Evolutionary conservation across 805 yeast species (phyloP).

Genomic region (Spathaspora girioi): DNA sequence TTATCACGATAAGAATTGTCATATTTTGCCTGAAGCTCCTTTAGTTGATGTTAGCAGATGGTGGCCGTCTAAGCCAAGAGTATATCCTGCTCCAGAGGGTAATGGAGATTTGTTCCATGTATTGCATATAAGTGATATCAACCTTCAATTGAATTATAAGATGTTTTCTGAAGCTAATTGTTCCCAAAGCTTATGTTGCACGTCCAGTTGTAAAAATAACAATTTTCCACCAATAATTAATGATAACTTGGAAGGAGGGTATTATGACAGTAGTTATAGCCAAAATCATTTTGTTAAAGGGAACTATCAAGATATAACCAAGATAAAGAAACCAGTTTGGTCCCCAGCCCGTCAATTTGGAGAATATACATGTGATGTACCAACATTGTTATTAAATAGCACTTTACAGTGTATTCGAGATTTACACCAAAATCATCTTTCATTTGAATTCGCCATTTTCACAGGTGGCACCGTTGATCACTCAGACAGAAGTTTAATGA

Average conservation of each 20-base stretch:
- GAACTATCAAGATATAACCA: conserved; percentile 9
- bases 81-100: conserved; percentile 14
- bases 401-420: conserved; percentile 36
- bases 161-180: conserved; percentile 60
- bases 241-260: conserved; percentile 24
- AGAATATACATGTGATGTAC: conserved; percentile 61
- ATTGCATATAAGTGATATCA: conserved; percentile 65
- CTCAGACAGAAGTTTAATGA: conserved; percentile 68
- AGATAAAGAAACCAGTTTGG: conserved; percentile 15
- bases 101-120: conserved; percentile 48
- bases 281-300: conserved; percentile 13
- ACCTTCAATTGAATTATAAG: conserved; percentile 51
- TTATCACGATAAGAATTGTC: conserved; percentile 15
- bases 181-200: conserved; percentile 56
- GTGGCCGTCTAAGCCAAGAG: conserved; percentile 34
- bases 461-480: conserved; percentile 78
- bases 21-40: conserved; percentile 47
- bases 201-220: conserved; percentile 43
- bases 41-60: conserved; percentile 33
- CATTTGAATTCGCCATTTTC: conserved; percentile 60
- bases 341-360: conserved; percentile 62
- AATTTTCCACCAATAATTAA: conserved; percentile 26
- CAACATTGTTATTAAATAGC: conserved; percentile 57
- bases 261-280: conserved; percentile 10
- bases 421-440: conserved; percentile 21